Percentiles rank a stretch among this genome's conserved stretches.
phyloP scores from a whole-genome alignment of 768 basidiomycete genomes.

The Auriscalpium orientale region DNA sequence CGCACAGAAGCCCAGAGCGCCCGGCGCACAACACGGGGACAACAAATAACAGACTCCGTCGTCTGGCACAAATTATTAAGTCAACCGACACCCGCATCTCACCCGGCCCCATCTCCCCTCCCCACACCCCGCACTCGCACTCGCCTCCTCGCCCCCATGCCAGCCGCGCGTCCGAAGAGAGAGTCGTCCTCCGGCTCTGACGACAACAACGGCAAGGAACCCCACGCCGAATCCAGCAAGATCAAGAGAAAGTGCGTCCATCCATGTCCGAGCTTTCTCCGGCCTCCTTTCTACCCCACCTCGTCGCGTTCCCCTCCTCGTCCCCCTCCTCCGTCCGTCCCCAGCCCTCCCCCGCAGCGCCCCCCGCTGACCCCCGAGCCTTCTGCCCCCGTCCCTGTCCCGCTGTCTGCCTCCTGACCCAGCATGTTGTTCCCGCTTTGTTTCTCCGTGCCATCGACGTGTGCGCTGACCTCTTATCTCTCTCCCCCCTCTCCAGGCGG shows the following conservation, averaged over 20 bases:
- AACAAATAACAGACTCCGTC: conserved; percentile 15
- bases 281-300: conserved; percentile 37
- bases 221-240: conserved; percentile 60
- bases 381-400: neutral
- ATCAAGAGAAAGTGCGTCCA: conserved; percentile 71
- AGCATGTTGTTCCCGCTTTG: conserved; percentile 32
- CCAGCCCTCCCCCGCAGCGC: conserved; percentile 15
- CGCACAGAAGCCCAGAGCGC: conserved; percentile 6
- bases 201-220: conserved; percentile 49
- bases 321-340: conserved; percentile 21
- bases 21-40: conserved; percentile 17
- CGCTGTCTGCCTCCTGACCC: neutral
- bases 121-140: conserved; percentile 4
- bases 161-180: conserved; percentile 62
- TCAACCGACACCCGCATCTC: neutral
- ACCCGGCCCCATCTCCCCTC: conserved; percentile 21
- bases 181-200: conserved; percentile 56
- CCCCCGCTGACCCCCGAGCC: neutral
- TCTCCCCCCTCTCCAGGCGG: conserved; percentile 44
- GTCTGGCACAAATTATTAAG: conserved; percentile 12
- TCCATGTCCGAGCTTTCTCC: conserved; percentile 52
- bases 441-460: conserved; percentile 18
- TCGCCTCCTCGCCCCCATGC: conserved; percentile 43
- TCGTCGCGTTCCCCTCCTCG: conserved; percentile 23
- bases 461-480: conserved; percentile 25